Conservation (phyloP, 768 basidiomycete genomes). For the Tephrocybe sp. region DNA sequence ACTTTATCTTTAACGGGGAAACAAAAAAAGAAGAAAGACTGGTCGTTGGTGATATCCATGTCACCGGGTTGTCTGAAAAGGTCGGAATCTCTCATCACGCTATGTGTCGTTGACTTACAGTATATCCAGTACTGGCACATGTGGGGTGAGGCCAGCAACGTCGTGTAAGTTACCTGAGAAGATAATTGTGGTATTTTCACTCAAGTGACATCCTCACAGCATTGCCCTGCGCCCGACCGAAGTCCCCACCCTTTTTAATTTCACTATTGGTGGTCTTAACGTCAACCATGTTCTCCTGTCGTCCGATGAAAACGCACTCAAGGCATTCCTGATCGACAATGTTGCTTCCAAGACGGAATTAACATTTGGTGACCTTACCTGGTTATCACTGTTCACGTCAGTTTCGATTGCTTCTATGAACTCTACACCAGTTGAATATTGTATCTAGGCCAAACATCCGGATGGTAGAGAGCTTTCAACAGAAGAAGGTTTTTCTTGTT, state of each 20-base stretch:
- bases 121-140: constrained; percentile 40
- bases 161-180: constrained; percentile 25
- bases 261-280: constrained; percentile 23
- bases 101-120: neutral
- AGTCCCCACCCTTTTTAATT: constrained; percentile 25
- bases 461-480: constrained; percentile 39
- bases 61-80: constrained; percentile 36
- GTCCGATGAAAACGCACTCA: constrained; percentile 29
- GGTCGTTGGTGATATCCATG: constrained; percentile 39
- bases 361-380: constrained; percentile 22
- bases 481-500: constrained; percentile 42
- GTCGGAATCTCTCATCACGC: constrained; percentile 23
- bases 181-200: neutral
- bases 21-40: constrained; percentile 29
- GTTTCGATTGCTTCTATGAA: neutral
- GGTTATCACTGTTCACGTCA: constrained; percentile 26
- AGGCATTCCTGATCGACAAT: constrained; percentile 15
- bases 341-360: constrained; percentile 20
- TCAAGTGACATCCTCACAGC: constrained; percentile 10
- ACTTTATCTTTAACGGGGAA: constrained; percentile 37
- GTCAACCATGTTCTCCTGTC: constrained; percentile 16
- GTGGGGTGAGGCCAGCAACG: constrained; percentile 37
- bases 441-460: constrained; percentile 40
- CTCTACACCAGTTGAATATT: neutral
- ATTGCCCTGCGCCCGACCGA: constrained; percentile 30